Conservation (phyloP, 2,329 filamentous ascomycete genomes). For the Penicillium sp. region DNA sequence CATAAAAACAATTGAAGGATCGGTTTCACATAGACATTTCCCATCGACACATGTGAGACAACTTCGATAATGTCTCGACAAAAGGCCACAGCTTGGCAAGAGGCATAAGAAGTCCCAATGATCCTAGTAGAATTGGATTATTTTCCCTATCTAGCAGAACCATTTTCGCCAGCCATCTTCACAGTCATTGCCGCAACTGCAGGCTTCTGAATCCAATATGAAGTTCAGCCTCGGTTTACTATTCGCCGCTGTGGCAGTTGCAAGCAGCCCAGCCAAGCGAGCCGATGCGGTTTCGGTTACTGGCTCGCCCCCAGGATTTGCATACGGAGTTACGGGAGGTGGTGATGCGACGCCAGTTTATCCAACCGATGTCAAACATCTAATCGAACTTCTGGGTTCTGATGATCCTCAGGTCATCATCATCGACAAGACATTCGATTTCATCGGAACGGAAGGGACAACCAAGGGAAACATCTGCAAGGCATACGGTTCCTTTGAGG, state of each 20-base stretch:
- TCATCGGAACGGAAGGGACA: not conserved
- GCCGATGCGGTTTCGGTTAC: not conserved
- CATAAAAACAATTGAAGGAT: not conserved
- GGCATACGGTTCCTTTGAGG: not conserved
- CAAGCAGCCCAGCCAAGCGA: not conserved
- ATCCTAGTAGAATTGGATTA: not conserved
- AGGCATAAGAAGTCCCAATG: not conserved
- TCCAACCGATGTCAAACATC: not conserved
- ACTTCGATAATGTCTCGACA: not conserved
- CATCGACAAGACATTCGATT: not conserved
- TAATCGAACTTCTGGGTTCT: not conserved
- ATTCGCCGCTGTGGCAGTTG: not conserved
- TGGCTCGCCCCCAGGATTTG: too few relatives aligned
- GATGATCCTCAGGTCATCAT: not conserved
- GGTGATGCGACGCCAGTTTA: not conserved
- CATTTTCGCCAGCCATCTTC: not conserved
- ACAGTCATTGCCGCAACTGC: not conserved
- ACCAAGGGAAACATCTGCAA: not conserved
- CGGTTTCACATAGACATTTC: not conserved
- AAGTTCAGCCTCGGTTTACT: not conserved
- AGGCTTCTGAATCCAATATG: not conserved
- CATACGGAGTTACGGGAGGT: too few relatives aligned
- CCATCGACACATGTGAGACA: not conserved
- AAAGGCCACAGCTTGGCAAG: not conserved
- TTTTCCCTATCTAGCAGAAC: not conserved